Evolutionary conservation across 2,329 filamentous ascomycete species (phyloP).

Genomic region (Penicillium sp.): DNA sequence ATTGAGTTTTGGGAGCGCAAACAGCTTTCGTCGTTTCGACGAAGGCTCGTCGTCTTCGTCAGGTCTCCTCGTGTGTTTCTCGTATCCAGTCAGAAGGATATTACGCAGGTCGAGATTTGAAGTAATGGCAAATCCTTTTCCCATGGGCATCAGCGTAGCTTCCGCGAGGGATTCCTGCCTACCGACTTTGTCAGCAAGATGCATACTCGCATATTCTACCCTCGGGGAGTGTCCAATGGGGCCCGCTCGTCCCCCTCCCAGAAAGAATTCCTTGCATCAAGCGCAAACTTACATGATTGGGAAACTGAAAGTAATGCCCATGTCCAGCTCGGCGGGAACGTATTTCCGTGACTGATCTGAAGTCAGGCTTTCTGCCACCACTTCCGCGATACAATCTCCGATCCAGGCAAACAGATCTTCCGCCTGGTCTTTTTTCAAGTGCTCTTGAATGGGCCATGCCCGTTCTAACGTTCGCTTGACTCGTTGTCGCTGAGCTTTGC

Average conservation of each 20-base stretch:
- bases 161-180: slow-evolving; percentile 50
- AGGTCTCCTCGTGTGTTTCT: slow-evolving; percentile 43
- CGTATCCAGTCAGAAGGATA: slow-evolving; percentile 50
- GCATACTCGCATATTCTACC: no score
- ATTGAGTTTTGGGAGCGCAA: slow-evolving; percentile 57
- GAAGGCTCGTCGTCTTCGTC: slow-evolving; percentile 37
- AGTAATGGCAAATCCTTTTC: slow-evolving; percentile 53
- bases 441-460: slow-evolving; percentile 50
- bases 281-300: slow-evolving; percentile 41
- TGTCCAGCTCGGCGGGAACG: slow-evolving; percentile 41
- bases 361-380: slow-evolving; percentile 53
- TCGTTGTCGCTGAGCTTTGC: slow-evolving; percentile 44
- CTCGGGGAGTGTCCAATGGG: no score
- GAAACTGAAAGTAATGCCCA: slow-evolving; percentile 48
- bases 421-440: slow-evolving; percentile 59
- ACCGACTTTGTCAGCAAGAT: neutral
- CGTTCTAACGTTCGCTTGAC: slow-evolving; percentile 44
- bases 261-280: no score
- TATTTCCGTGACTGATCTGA: slow-evolving; percentile 35
- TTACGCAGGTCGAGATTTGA: slow-evolving; percentile 51
- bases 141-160: slow-evolving; percentile 53
- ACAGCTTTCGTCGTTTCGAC: slow-evolving; percentile 41
- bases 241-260: no score
- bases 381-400: slow-evolving; percentile 66
- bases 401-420: slow-evolving; percentile 78